A percentile compares a stretch with the other conserved stretches of the same genome.
These are phyloP conservation scores for Bruguiera gymnorhiza DNA, from an alignment of 345 rosid species.

Conservation along the genomic window DNA sequence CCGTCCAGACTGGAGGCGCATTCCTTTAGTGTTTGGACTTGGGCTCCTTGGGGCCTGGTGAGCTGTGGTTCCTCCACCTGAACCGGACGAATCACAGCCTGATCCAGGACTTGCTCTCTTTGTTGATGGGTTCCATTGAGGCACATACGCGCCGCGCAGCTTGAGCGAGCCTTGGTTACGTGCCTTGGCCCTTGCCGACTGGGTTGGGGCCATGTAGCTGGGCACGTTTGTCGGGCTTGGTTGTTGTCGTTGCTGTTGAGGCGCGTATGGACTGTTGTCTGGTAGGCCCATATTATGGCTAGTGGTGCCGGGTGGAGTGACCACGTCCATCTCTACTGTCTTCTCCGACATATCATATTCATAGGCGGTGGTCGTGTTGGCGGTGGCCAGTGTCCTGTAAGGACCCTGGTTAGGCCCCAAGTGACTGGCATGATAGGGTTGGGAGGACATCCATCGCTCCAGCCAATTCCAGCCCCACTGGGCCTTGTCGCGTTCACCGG, in stretches of 20 bases:
- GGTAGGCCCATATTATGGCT: conserved; percentile 20
- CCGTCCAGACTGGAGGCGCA: conserved; percentile 25
- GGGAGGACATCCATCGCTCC: conserved; percentile 90
- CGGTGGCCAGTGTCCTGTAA: conserved; percentile 42
- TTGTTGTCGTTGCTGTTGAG: conserved; percentile 38
- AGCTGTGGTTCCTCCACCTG: conserved; percentile 44
- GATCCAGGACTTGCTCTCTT: conserved; percentile 42
- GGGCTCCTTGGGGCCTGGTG: conserved; percentile 63
- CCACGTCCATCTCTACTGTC: conserved; percentile 71
- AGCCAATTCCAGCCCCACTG: conserved; percentile 97
- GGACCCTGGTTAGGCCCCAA: conserved; percentile 42
- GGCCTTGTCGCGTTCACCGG: conserved; percentile 42
- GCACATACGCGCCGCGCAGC: conserved; percentile 41
- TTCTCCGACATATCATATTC: conserved; percentile 78
- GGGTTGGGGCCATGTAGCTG: conserved; percentile 86
- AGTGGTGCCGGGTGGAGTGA: conserved; percentile 32
- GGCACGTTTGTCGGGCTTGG: conserved; percentile 42
- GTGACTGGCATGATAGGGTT: conserved; percentile 49
- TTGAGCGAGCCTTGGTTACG: conserved; percentile 41
- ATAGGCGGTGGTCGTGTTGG: conserved; percentile 53
- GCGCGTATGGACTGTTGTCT: conserved; percentile 31
- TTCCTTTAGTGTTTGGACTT: conserved; percentile 38
- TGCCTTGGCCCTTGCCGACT: conserved; percentile 84
- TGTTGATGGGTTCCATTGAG: conserved; percentile 79
- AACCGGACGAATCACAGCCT: conserved; percentile 70